Conservation (phyloP, 192 early-diverging fungal genomes). For the Linnemannia elongata region DNA sequence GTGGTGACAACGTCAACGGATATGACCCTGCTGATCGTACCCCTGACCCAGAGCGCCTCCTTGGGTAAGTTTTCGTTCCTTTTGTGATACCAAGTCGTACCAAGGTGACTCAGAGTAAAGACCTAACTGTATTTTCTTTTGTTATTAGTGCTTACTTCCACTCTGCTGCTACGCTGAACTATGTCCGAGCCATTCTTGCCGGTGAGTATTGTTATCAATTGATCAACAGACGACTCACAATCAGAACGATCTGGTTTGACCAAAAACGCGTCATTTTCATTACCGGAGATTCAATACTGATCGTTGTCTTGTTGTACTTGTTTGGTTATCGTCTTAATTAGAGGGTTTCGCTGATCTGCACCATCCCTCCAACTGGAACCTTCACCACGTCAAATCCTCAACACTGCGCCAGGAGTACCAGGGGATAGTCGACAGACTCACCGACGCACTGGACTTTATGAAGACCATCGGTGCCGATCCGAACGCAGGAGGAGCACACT, state of each 20-base stretch:
- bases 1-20: conserved; percentile 99
- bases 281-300: conserved; percentile 5
- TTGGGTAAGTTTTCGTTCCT: conserved; percentile 63
- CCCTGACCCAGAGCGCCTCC: conserved; percentile 94
- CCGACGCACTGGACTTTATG: conserved; percentile 96
- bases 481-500: conserved; percentile 17
- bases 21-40: conserved; percentile 86
- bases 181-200: conserved; percentile 90
- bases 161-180: conserved; percentile 97
- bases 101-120: not conserved
- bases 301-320: not conserved
- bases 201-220: conserved; percentile 31
- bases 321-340: conserved; percentile 17
- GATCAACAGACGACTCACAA: not conserved
- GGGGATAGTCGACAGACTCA: conserved; percentile 86
- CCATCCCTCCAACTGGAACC: conserved; percentile 89
- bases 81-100: not conserved
- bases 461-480: conserved; percentile 90
- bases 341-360: conserved; percentile 84
- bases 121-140: not conserved
- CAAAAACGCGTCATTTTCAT: conserved; percentile 8
- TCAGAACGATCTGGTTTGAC: conserved; percentile 8
- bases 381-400: conserved; percentile 88
- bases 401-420: conserved; percentile 90
- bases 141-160: conserved; percentile 90